phyloP scores from a whole-genome alignment of 176 grass and related monocot species.

The Avena atlantica region DNA sequence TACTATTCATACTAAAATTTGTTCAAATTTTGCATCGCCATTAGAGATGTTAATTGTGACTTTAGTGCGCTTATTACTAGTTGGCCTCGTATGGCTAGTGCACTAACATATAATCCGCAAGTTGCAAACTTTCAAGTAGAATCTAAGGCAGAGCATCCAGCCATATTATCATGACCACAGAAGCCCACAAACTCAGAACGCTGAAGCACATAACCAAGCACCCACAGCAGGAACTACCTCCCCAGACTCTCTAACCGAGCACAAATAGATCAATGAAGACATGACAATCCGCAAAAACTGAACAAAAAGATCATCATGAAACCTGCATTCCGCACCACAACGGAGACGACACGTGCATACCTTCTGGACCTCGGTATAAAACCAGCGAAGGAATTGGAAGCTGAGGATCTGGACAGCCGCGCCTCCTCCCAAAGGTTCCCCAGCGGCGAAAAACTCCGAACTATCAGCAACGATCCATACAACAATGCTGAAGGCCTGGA shows the following conservation, averaged over 20 bases:
- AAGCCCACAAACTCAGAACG: not conserved
- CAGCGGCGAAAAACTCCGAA: not conserved
- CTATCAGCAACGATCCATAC: not conserved
- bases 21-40: not conserved
- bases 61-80: not conserved
- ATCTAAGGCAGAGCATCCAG: not conserved
- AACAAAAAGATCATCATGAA: not conserved
- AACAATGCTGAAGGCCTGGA: not conserved
- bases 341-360: not conserved
- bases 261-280: not conserved
- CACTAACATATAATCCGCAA: not conserved
- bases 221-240: not conserved
- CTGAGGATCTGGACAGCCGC: not conserved
- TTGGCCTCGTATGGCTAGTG: not conserved
- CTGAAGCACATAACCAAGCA: not conserved
- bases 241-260: not conserved
- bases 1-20: not conserved
- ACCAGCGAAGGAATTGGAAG: not conserved
- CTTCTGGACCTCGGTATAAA: not conserved
- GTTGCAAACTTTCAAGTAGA: conserved; percentile 1
- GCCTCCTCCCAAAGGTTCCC: conserved; percentile 14
- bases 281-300: not conserved
- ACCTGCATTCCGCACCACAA: not conserved
- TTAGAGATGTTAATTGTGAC: not conserved
- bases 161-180: not conserved